Percentiles rank a stretch among this genome's conserved stretches.
These are phyloP conservation scores for Fagus crenata DNA, from an alignment of 306 rosid genomes.

Conservation along the genomic window DNA sequence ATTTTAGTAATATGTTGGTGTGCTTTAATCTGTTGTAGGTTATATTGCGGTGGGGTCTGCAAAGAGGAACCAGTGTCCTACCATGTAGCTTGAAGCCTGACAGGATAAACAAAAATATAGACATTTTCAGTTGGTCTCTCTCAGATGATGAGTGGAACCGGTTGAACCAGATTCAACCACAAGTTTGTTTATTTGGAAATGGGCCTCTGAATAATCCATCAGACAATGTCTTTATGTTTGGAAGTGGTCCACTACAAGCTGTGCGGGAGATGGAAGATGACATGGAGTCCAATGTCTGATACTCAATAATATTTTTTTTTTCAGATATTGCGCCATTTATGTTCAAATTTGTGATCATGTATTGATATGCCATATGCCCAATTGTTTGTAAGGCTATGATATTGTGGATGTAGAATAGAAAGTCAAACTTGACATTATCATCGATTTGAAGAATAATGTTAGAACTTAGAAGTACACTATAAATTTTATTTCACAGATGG, in stretches of 20 bases:
- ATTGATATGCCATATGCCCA: conserved; percentile 5
- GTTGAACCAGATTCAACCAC: conserved; percentile 48
- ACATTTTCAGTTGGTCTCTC: conserved; percentile 45
- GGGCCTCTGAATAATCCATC: conserved; percentile 42
- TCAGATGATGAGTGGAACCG: conserved; percentile 45
- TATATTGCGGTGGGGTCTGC: conserved; percentile 46
- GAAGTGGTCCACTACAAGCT: conserved; percentile 52
- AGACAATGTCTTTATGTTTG: conserved; percentile 35
- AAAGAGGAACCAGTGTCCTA: conserved; percentile 48
- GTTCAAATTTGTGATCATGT: conserved; percentile 30
- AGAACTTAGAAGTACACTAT: too few relatives aligned
- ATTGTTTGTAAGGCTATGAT: conserved; percentile 24
- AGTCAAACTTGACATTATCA: conserved; percentile 16
- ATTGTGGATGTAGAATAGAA: conserved; percentile 34
- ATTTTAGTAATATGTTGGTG: neutral
- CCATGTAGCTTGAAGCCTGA: conserved; percentile 46
- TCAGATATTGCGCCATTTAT: conserved; percentile 11
- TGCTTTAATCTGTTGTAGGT: conserved; percentile 26
- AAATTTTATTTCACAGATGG: neutral
- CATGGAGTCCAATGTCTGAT: conserved; percentile 40
- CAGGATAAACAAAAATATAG: conserved; percentile 38
- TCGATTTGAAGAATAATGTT: too few relatives aligned
- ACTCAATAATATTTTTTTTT: neutral
- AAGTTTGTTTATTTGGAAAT: conserved; percentile 50
- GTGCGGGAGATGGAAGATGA: conserved; percentile 49